Evolutionary conservation across 495 filamentous ascomycete species (phyloP).

Genomic region (Penicilliopsis zonata): DNA sequence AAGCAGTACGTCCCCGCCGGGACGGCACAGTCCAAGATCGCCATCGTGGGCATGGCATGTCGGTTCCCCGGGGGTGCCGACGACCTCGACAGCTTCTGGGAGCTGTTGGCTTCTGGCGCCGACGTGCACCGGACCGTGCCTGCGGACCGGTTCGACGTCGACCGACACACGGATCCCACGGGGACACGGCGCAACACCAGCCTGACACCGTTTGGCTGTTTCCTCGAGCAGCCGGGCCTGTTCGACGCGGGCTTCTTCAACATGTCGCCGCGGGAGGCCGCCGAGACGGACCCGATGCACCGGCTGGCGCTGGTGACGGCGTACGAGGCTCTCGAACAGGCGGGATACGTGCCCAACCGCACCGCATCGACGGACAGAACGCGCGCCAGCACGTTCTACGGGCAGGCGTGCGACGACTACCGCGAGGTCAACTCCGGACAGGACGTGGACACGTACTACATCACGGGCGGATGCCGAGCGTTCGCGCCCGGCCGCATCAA

Average conservation of each 20-base stretch:
- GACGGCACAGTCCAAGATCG: constrained; percentile 18
- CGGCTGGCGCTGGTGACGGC: constrained; percentile 19
- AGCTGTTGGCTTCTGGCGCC: constrained; percentile 18
- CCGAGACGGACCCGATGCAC: constrained; percentile 19
- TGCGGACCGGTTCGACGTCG: constrained; percentile 25
- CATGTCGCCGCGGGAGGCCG: constrained; percentile 19
- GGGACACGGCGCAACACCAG: constrained; percentile 22
- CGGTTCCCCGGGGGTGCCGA: constrained; percentile 22
- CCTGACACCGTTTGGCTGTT: constrained; percentile 23
- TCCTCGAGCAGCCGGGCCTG: constrained; percentile 18
- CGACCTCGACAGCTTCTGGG: constrained; percentile 23
- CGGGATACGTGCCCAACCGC: constrained; percentile 15
- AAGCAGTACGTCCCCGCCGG: constrained; percentile 1
- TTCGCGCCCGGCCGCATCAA: constrained; percentile 36
- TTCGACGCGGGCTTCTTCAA: constrained; percentile 25
- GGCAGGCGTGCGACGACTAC: constrained; percentile 20
- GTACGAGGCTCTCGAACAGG: constrained; percentile 25
- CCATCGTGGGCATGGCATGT: constrained; percentile 30
- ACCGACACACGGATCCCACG: constrained; percentile 24
- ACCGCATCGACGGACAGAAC: constrained; percentile 9
- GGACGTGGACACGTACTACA: constrained; percentile 13
- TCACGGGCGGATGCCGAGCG: constrained; percentile 14
- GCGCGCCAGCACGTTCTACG: constrained; percentile 23
- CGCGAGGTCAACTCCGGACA: constrained; percentile 16
- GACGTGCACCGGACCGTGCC: constrained; percentile 27